Evolutionary conservation across 441 rosid species (phyloP).

Genomic region (Populus tomentosa): DNA sequence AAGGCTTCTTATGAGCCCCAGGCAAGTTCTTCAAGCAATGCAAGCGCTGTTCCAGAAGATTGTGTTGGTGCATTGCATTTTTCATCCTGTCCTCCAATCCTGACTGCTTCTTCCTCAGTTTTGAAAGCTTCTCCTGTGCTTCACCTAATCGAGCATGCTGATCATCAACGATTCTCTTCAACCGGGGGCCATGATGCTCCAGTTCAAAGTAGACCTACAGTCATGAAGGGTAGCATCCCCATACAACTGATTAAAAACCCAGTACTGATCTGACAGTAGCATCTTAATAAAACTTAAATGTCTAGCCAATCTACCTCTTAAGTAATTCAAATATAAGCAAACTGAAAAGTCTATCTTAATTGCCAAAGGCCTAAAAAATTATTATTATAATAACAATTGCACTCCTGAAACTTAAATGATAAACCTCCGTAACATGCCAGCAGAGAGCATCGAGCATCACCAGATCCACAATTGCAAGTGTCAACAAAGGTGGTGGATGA

Average conservation of each 20-base stretch:
- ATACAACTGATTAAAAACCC: constrained; percentile 3
- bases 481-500: constrained; percentile 81
- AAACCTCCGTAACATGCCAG: neutral
- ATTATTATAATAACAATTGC: neutral
- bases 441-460: constrained; percentile 32
- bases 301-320: neutral
- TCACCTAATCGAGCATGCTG: constrained; percentile 60
- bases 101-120: constrained; percentile 64
- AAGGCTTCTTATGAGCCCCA: constrained; percentile 73
- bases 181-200: constrained; percentile 85
- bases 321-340: neutral
- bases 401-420: neutral
- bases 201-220: constrained; percentile 77
- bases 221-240: constrained; percentile 12
- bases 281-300: neutral
- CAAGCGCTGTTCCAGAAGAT: constrained; percentile 66
- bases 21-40: constrained; percentile 64
- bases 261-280: neutral
- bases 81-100: constrained; percentile 56
- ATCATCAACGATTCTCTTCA: constrained; percentile 73
- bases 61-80: constrained; percentile 41
- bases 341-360: neutral
- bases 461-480: constrained; percentile 89
- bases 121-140: constrained; percentile 57
- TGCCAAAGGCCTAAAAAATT: neutral